Percentiles rank a stretch among this genome's conserved stretches.
Evolutionary conservation across 345 rosid species (phyloP).

Genomic region (Populus simonii): DNA sequence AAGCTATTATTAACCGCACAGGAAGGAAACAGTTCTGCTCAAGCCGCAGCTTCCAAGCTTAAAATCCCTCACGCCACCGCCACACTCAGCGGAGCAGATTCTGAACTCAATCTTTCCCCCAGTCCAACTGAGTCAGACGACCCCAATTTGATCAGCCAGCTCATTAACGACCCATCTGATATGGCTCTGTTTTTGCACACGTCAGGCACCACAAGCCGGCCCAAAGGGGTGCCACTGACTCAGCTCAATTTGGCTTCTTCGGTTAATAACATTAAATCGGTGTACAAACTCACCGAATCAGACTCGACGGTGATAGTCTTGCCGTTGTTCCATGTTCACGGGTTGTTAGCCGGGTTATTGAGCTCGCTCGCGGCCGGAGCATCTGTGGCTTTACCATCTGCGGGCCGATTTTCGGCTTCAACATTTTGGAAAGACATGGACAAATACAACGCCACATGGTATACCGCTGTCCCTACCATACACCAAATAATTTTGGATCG

Average conservation of each 20-base stretch:
- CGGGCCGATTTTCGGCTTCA: constrained; percentile 80
- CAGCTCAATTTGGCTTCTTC: constrained; percentile 66
- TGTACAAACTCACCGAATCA: constrained; percentile 59
- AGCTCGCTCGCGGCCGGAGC: constrained; percentile 79
- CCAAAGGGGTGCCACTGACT: constrained; percentile 71
- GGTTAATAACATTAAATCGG: constrained; percentile 56
- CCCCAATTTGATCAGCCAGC: background rate
- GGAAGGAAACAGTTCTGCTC: constrained; percentile 43
- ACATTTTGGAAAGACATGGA: constrained; percentile 79
- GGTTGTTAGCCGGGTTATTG: constrained; percentile 65
- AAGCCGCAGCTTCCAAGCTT: constrained; percentile 54
- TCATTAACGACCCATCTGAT: constrained; percentile 57
- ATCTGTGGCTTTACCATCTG: constrained; percentile 70
- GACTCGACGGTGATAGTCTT: constrained; percentile 81
- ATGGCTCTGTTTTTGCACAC: constrained; percentile 66
- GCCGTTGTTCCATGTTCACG: constrained; percentile 86
- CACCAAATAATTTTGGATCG: constrained; percentile 88
- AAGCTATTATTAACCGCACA: constrained; percentile 41
- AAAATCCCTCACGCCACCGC: constrained; percentile 42
- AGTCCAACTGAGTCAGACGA: background rate
- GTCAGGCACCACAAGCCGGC: constrained; percentile 80
- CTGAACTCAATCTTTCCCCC: background rate
- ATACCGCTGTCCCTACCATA: constrained; percentile 85
- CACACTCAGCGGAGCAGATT: constrained; percentile 10
- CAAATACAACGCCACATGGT: constrained; percentile 72